These are phyloP conservation scores for Polygonum maritimum DNA, from an alignment of 148 eudicot genomes.

Conservation along the genomic window DNA sequence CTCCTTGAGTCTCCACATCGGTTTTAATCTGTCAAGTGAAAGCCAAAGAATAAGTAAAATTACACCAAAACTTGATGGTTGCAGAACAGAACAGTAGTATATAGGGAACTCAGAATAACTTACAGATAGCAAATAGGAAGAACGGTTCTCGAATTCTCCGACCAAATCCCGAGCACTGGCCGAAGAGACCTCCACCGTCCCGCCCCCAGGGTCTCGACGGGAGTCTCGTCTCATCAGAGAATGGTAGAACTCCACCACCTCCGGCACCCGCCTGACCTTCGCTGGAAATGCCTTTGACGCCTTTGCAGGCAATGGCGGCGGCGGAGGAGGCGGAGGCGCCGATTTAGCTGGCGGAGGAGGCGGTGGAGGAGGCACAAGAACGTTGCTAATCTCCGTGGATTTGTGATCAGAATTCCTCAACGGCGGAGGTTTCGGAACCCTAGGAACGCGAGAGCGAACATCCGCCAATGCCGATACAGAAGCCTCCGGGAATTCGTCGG, in stretches of 20 bases:
- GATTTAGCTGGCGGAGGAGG: slow-evolving; percentile 22
- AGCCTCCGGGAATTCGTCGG: slow-evolving; percentile 37
- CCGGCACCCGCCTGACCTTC: slow-evolving; percentile 88
- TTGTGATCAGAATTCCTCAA: slow-evolving; percentile 29
- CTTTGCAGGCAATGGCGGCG: slow-evolving; percentile 42
- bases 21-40: slow-evolving; percentile 52
- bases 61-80: neutral
- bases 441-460: slow-evolving; percentile 44
- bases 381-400: slow-evolving; percentile 15
- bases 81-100: neutral
- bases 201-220: slow-evolving; percentile 54
- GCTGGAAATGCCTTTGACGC: slow-evolving; percentile 33
- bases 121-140: slow-evolving; percentile 74
- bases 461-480: slow-evolving; percentile 24
- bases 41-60: neutral
- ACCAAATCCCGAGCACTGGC: slow-evolving; percentile 66
- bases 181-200: slow-evolving; percentile 16
- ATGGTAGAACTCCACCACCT: slow-evolving; percentile 90
- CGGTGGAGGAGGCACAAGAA: slow-evolving; percentile 23
- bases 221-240: slow-evolving; percentile 82
- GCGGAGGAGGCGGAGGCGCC: slow-evolving; percentile 47
- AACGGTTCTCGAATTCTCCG: slow-evolving; percentile 87
- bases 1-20: slow-evolving; percentile 93
- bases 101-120: slow-evolving; percentile 11
- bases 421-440: slow-evolving; percentile 92